A percentile compares a stretch with the other conserved stretches of the same genome.
phyloP scores from a whole-genome alignment of 2,329 filamentous ascomycete species.

The Colletotrichum liaoningense region DNA sequence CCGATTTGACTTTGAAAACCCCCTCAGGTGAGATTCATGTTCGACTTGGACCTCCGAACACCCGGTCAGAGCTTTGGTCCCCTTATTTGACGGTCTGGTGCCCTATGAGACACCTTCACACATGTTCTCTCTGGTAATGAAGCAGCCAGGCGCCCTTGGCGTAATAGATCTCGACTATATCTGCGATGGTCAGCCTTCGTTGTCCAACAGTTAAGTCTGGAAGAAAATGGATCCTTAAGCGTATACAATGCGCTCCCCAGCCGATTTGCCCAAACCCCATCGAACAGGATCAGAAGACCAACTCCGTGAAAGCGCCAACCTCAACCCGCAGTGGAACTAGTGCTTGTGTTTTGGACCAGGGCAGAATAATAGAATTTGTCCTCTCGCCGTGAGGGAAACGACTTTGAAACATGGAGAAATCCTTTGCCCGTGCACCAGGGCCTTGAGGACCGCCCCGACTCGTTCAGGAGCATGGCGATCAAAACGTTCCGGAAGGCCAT shows the following conservation, averaged over 20 bases:
- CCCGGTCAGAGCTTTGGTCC: conserved; percentile 28
- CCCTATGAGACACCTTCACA: background rate
- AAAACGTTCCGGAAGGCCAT: conserved; percentile 34
- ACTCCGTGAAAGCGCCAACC: background rate
- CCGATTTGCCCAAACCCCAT: background rate
- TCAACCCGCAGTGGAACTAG: too few relatives aligned
- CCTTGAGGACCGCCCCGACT: background rate
- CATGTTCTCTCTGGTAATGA: background rate
- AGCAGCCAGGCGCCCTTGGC: too few relatives aligned
- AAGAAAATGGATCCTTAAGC: too few relatives aligned
- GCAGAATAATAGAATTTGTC: background rate
- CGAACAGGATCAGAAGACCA: background rate
- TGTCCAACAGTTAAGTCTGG: too few relatives aligned
- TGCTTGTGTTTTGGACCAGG: background rate
- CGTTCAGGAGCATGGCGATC: conserved; percentile 12
- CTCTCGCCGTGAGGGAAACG: conserved; percentile 20
- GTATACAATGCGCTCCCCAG: background rate
- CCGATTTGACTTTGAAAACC: conserved; percentile 3
- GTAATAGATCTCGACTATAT: too few relatives aligned
- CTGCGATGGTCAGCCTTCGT: too few relatives aligned
- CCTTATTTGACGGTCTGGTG: background rate
- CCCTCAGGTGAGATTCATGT: background rate
- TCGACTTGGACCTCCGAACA: conserved; percentile 13
- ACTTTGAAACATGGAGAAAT: conserved; percentile 26
- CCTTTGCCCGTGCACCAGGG: background rate